Conservation (phyloP, 371 early-diverging fungal genomes). For the Capillidium heterosporum region DNA sequence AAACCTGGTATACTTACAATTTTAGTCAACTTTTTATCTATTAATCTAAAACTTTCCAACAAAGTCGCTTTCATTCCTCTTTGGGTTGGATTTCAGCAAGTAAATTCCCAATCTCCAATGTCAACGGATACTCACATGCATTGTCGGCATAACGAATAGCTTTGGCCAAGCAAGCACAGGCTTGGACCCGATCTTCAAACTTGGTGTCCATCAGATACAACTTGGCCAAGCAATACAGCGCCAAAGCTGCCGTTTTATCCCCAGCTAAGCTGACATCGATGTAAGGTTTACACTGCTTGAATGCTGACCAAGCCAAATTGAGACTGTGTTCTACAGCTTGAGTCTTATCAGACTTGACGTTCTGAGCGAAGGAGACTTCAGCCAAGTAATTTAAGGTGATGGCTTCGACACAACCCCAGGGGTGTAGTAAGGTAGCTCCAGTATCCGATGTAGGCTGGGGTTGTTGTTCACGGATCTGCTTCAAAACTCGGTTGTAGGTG, state of each 20-base stretch:
- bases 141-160: not conserved
- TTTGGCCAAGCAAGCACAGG: not conserved
- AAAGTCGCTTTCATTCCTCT: too few species aligned
- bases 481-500: not conserved
- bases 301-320: not conserved
- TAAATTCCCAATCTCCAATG: too few species aligned
- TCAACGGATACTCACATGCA: not conserved
- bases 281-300: not conserved
- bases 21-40: too few species aligned
- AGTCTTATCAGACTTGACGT: too few species aligned
- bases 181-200: not conserved
- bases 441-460: not conserved
- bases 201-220: too few species aligned
- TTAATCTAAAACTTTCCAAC: too few species aligned
- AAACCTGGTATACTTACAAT: too few species aligned
- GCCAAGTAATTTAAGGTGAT: not conserved
- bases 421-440: not conserved
- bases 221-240: not conserved
- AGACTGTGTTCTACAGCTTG: not conserved
- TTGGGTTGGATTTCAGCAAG: too few species aligned
- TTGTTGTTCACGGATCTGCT: too few species aligned
- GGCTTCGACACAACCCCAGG: not conserved
- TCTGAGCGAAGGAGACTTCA: not conserved
- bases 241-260: not conserved
- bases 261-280: not conserved